Evolutionary conservation across 768 basidiomycete genomes (phyloP).

Genomic region (Lactarius tabidus): DNA sequence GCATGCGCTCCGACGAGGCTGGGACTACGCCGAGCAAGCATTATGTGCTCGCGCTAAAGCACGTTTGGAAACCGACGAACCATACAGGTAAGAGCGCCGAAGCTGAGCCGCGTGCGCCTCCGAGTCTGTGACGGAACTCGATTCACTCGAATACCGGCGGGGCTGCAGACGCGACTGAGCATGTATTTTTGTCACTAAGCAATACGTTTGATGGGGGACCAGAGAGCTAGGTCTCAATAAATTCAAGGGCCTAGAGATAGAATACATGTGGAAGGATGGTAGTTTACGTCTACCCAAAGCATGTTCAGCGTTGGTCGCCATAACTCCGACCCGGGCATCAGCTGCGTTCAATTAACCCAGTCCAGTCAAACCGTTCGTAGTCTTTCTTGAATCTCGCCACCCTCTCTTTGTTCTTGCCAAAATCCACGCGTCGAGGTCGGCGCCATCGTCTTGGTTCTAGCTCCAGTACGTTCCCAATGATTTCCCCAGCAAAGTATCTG

Average conservation of each 20-base stretch:
- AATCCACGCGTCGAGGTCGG: constrained; percentile 71
- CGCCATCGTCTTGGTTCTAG: constrained; percentile 85
- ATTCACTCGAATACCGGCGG: constrained; percentile 1
- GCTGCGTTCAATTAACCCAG: constrained; percentile 57
- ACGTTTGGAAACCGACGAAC: constrained; percentile 26
- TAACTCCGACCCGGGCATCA: not conserved
- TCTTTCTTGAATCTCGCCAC: constrained; percentile 63
- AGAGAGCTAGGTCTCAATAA: not conserved
- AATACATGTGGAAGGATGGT: not conserved
- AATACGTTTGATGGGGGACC: not conserved
- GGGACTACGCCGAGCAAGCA: constrained; percentile 50
- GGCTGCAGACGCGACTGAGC: not conserved
- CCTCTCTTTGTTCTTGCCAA: constrained; percentile 62
- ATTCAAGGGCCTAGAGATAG: not conserved
- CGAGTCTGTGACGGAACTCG: not conserved
- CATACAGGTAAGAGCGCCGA: constrained; percentile 50
- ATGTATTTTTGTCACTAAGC: not conserved
- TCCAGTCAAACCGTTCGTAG: constrained; percentile 83
- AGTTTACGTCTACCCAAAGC: not conserved
- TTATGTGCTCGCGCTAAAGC: constrained; percentile 5
- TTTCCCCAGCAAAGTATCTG: constrained; percentile 94
- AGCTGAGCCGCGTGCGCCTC: not conserved
- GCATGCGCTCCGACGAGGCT: constrained; percentile 73
- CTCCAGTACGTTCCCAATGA: constrained; percentile 87
- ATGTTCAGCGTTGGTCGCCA: not conserved